Conservation (phyloP, 1,139 yeast species). For the Magnusiomyces ingens region DNA sequence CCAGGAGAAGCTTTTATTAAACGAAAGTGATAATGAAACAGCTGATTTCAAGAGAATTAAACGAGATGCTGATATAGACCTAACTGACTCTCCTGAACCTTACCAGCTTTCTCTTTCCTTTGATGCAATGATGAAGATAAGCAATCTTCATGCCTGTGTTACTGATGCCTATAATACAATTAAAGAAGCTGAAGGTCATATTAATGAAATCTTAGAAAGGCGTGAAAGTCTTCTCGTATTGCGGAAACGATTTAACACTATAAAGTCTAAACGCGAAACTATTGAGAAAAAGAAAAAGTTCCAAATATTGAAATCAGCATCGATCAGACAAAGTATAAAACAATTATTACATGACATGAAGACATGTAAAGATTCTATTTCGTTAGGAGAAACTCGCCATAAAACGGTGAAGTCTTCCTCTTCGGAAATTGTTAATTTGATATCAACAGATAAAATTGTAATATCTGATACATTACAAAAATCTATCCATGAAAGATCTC, state of each 20-base stretch:
- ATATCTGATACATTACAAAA: constrained; percentile 6
- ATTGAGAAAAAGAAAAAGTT: background rate
- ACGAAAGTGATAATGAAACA: too few species aligned
- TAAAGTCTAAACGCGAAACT: background rate
- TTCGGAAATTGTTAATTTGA: background rate
- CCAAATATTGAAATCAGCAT: background rate
- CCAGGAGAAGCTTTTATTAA: background rate
- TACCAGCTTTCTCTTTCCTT: constrained; percentile 28
- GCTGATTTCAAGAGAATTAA: background rate
- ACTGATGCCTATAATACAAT: constrained; percentile 30
- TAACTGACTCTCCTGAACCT: background rate
- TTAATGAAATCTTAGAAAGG: background rate
- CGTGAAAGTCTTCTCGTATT: constrained; percentile 5
- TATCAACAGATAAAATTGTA: constrained; percentile 13
- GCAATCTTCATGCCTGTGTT: constrained; percentile 39
- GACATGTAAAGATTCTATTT: background rate
- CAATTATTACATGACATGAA: background rate
- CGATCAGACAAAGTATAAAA: background rate
- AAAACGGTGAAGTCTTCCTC: background rate
- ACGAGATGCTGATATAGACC: constrained; percentile 8
- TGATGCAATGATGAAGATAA: constrained; percentile 42
- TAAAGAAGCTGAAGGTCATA: constrained; percentile 10
- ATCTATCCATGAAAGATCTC: constrained; percentile 20
- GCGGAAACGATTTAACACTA: background rate
- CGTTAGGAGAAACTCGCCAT: background rate